Evolutionary conservation across 176 grass and related monocot genomes (phyloP), one percentile per base, ranked within the genome.

Genomic region (Ampelocalamus luodianensis): DNA sequence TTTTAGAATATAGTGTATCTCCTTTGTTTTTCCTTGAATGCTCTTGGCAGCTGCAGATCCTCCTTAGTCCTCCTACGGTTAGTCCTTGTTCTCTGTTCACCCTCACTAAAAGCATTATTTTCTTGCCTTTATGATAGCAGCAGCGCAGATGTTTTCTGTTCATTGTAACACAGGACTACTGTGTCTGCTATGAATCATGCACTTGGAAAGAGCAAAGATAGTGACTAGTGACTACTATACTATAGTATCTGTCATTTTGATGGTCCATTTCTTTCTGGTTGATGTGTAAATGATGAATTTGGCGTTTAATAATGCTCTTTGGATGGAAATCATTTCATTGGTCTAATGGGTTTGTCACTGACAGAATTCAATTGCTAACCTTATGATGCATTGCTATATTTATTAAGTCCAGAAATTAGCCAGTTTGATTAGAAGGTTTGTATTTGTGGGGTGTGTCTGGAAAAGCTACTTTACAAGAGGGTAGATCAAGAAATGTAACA

Each of bases 321-420:
- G 14, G 32, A 10, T 59, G 50, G 15, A 83, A 83, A 71, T 78
- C 51, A 65, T 72, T 79, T 79, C 75, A 58, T 23, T 70, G 56
- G 7, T 20, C 22, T 62, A 49, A 62, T 48, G 54, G 32, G 6
- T 40, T 62, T 86, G 53, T 22, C 36, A 42, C 23, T 60, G 20
- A 62, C 14, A 5, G 16, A 49, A 27, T 78, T 23, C 58, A 61
- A 32, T 37, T 20, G n/a, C 40, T 69, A 76, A 75, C 40, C 1
- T 8, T 64, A 9, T 75, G 39, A 68, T 87, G 5, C 6, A 68
- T 48, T 75, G 36, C n/a, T 81, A 42, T 37, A 44, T 32, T 63
- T 58, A 43, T 78, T 78, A 72, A 72, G 53, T 60, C n/a, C 9
- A 22, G 53, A 72, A 17, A 43, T 68, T 49, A 54, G 62, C 64